Conservation (phyloP, 2,329 filamentous ascomycete genomes). For the Claviceps humidiphila region DNA sequence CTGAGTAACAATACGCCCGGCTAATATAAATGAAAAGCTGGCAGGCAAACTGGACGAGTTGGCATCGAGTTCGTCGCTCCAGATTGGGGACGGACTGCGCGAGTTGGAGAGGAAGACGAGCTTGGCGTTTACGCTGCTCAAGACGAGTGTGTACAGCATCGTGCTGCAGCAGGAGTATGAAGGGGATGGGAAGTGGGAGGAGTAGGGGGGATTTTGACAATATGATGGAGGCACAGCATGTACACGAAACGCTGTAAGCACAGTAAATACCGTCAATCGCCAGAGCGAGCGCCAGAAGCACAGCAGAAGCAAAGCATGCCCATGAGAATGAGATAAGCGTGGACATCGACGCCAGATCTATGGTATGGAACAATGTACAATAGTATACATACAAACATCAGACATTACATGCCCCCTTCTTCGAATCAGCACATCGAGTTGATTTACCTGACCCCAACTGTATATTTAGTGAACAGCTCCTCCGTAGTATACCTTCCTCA, state of each 20-base stretch:
- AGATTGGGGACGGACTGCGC: constrained; percentile 74
- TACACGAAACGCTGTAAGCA: background rate
- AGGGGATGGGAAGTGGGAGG: constrained; percentile 39
- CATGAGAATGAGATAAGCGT: too few relatives aligned
- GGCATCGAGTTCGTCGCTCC: constrained; percentile 58
- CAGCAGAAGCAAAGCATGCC: too few relatives aligned
- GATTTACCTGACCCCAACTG: background rate
- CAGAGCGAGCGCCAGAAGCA: too few relatives aligned
- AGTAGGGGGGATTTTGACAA: background rate
- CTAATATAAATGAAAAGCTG: constrained; percentile 29
- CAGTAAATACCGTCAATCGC: background rate
- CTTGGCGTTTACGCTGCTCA: constrained; percentile 86
- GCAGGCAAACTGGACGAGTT: constrained; percentile 48
- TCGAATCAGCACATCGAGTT: background rate
- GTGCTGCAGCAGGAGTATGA: constrained; percentile 94
- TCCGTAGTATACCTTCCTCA: constrained; percentile 93
- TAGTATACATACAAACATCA: background rate
- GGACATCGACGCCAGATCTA: too few relatives aligned
- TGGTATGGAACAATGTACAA: background rate
- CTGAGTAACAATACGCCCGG: background rate
- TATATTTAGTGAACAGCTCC: constrained; percentile 49
- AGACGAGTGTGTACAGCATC: constrained; percentile 97
- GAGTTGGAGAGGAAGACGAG: constrained; percentile 90
- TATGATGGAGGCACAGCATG: background rate
- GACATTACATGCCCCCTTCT: background rate